phyloP scores from a whole-genome alignment of 768 basidiomycete genomes.

The Podaxis sp. region DNA sequence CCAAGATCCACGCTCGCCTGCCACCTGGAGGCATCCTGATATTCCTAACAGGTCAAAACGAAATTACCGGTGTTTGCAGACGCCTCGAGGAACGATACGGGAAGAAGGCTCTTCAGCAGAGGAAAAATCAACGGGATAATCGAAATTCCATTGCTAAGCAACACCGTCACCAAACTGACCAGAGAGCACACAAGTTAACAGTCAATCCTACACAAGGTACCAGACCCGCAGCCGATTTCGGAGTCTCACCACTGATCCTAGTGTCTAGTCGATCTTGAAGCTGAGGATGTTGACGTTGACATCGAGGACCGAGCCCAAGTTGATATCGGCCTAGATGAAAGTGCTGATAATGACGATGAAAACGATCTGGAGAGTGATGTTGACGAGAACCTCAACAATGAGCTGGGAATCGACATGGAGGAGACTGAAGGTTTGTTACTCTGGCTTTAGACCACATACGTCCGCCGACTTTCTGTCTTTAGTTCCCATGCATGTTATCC shows the following conservation, averaged over 20 bases:
- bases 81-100: conserved; percentile 81
- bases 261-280: conserved; percentile 65
- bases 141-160: conserved; percentile 17
- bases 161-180: conserved; percentile 20
- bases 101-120: conserved; percentile 54
- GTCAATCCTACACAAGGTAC: conserved; percentile 51
- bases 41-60: conserved; percentile 94
- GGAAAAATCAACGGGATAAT: conserved; percentile 28
- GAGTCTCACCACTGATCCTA: conserved; percentile 1
- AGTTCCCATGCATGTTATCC: conserved; percentile 95
- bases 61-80: conserved; percentile 83
- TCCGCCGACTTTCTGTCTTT: conserved; percentile 7
- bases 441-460: conserved; percentile 7
- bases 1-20: conserved; percentile 88
- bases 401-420: conserved; percentile 57
- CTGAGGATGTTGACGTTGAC: conserved; percentile 66
- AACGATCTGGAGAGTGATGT: conserved; percentile 77
- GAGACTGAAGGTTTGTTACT: conserved; percentile 59
- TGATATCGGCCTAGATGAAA: conserved; percentile 61
- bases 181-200: conserved; percentile 18
- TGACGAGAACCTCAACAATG: conserved; percentile 53
- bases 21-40: conserved; percentile 93
- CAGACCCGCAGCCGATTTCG: not conserved
- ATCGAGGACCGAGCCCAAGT: conserved; percentile 9
- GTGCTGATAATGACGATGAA: conserved; percentile 64